These are phyloP conservation scores for Clarkia xantiana DNA, from an alignment of 345 rosid species.

Conservation along the genomic window DNA sequence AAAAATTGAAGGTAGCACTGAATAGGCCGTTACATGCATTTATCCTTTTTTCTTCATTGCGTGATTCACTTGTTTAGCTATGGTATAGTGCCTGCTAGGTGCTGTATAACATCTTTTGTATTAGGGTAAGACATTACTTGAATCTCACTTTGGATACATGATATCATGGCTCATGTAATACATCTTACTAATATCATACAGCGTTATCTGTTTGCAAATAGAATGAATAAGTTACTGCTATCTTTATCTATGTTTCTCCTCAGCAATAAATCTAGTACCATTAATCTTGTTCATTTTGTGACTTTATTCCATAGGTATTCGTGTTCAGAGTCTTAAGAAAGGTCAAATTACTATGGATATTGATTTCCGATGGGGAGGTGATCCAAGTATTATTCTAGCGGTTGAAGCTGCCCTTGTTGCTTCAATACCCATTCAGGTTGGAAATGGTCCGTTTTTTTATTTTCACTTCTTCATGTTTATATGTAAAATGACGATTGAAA, in stretches of 20 bases:
- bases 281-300: constrained; percentile 1
- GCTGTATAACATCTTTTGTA: too few relatives aligned
- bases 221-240: background rate
- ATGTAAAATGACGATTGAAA: too few relatives aligned
- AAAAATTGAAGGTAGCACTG: constrained; percentile 76
- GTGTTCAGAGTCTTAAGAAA: constrained; percentile 89
- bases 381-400: constrained; percentile 88
- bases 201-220: too few relatives aligned
- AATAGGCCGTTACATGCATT: background rate
- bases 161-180: too few relatives aligned
- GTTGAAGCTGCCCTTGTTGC: constrained; percentile 92
- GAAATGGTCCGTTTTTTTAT: background rate
- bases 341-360: constrained; percentile 96
- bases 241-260: background rate
- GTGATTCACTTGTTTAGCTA: background rate
- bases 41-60: background rate
- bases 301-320: constrained; percentile 45
- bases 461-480: background rate
- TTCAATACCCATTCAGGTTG: constrained; percentile 96
- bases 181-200: too few relatives aligned
- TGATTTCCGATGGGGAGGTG: constrained; percentile 98
- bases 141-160: too few relatives aligned
- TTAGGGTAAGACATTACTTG: too few relatives aligned
- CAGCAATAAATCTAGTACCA: background rate
- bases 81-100: background rate